phyloP scores from a whole-genome alignment of 2,329 filamentous ascomycete species.

The Septoria petroselini region DNA sequence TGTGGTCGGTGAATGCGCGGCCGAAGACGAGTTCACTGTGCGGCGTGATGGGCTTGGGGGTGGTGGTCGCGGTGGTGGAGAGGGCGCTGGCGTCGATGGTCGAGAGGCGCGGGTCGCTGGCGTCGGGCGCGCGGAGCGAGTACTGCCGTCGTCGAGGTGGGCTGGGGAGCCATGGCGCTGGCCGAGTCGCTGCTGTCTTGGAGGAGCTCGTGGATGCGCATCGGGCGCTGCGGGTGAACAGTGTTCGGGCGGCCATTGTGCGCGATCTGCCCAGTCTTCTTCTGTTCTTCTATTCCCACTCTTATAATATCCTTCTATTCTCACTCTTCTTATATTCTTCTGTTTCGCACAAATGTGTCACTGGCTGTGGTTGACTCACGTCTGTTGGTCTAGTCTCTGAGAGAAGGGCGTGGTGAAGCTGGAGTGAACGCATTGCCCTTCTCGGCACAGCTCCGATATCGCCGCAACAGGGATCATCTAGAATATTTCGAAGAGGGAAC shows the following conservation, averaged over 20 bases:
- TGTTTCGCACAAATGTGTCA: too few species aligned
- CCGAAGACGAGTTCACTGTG: conserved; percentile 87
- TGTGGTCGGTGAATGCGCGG: conserved; percentile 91
- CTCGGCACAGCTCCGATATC: too few species aligned
- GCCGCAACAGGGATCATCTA: too few species aligned
- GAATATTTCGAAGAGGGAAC: too few species aligned
- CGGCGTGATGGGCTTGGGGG: conserved; percentile 70
- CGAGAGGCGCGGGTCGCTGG: conserved; percentile 53
- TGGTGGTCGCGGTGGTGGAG: conserved; percentile 67
- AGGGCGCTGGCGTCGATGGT: conserved; percentile 77
- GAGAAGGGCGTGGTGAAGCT: too few species aligned
- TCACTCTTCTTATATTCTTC: too few species aligned
- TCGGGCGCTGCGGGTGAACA: conserved; percentile 16
- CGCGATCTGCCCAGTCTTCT: too few species aligned
- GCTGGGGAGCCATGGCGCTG: not conserved
- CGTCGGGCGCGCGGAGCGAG: conserved; percentile 49
- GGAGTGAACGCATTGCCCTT: too few species aligned
- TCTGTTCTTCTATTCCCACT: too few species aligned
- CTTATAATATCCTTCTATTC: too few species aligned
- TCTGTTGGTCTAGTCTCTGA: too few species aligned
- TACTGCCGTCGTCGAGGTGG: conserved; percentile 15
- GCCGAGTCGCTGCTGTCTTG: not conserved
- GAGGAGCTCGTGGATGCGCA: not conserved
- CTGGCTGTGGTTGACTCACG: too few species aligned
- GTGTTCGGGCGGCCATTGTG: conserved; percentile 24